Percentiles rank a stretch among this genome's conserved stretches.
phyloP scores from a whole-genome alignment of 352 stramenopile species.

The Phytophthora ramorum region DNA sequence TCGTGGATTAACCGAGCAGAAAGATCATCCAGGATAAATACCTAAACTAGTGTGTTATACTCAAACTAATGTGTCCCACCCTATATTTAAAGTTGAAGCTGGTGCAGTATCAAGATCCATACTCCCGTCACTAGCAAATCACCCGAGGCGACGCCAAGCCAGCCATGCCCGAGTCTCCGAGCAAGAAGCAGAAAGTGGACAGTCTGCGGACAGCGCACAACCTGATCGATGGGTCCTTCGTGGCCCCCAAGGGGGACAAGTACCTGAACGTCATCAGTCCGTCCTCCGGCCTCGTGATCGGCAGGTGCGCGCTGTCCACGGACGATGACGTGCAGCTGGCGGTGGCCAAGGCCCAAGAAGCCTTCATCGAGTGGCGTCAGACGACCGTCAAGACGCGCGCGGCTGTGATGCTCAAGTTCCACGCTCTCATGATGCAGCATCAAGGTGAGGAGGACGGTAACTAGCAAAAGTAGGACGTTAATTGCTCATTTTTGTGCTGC shows the following conservation, averaged over 20 bases:
- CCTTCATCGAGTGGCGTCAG: slow-evolving; percentile 91
- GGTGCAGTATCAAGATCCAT: no score
- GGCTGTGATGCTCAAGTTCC: slow-evolving; percentile 97
- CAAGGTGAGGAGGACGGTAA: slow-evolving; percentile 42
- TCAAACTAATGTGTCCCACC: no score
- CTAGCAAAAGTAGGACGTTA: background rate
- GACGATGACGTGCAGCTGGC: slow-evolving; percentile 87
- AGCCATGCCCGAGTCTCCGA: slow-evolving; percentile 14
- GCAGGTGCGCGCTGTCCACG: slow-evolving; percentile 82
- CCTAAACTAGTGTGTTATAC: no score
- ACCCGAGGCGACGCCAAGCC: no score
- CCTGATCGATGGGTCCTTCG: slow-evolving; percentile 72
- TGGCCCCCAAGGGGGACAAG: slow-evolving; percentile 42
- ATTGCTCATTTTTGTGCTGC: background rate
- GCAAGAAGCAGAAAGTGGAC: slow-evolving; percentile 29
- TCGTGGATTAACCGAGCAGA: no score
- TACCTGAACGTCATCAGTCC: slow-evolving; percentile 78
- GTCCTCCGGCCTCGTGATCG: slow-evolving; percentile 73
- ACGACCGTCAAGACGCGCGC: slow-evolving; percentile 96
- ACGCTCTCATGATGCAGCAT: slow-evolving; percentile 92
- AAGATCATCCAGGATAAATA: no score
- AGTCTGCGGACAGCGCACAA: slow-evolving; percentile 53
- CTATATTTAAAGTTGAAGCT: no score
- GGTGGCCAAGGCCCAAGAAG: slow-evolving; percentile 75
- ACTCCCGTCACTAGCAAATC: no score